phyloP scores from a whole-genome alignment of 371 early-diverging fungal species.

The Rhizopus microsporus region DNA sequence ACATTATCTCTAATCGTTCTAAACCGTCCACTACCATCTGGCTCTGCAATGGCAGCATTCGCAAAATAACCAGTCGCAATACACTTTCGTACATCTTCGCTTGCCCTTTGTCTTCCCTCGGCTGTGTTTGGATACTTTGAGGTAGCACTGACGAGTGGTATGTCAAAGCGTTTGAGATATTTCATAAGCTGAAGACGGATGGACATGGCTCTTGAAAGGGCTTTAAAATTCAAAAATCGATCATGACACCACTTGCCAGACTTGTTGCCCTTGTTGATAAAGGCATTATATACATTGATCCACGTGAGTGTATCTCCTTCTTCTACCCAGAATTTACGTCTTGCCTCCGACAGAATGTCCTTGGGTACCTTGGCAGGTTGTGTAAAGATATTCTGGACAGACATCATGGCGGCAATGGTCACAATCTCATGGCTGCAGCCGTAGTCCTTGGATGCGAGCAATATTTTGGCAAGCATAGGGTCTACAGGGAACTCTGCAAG shows the following conservation, averaged over 20 bases:
- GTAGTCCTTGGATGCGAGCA: conserved; percentile 66
- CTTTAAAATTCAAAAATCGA: conserved; percentile 73
- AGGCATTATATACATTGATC: conserved; percentile 81
- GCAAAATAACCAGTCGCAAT: conserved; percentile 76
- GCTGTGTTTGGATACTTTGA: conserved; percentile 30
- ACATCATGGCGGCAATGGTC: conserved; percentile 82
- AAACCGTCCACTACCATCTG: conserved; percentile 65
- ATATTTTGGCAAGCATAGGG: conserved; percentile 73
- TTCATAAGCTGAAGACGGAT: conserved; percentile 72
- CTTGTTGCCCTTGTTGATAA: conserved; percentile 59
- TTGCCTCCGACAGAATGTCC: conserved; percentile 58
- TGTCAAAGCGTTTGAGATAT: conserved; percentile 60
- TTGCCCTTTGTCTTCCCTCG: conserved; percentile 36
- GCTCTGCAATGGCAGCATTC: conserved; percentile 70
- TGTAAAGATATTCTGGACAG: conserved; percentile 77
- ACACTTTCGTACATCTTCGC: conserved; percentile 65
- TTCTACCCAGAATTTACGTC: conserved; percentile 76
- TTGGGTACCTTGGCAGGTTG: conserved; percentile 49
- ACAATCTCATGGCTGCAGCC: conserved; percentile 79
- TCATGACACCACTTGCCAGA: conserved; percentile 77
- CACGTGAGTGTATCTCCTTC: conserved; percentile 85
- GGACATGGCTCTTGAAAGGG: conserved; percentile 66
- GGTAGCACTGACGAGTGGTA: conserved; percentile 47
- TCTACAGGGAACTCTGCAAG: conserved; percentile 85
- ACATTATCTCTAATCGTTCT: conserved; percentile 63